Evolutionary conservation across 1,284 basidiomycete genomes (phyloP).

Genomic region (Rhodotorula sp.): DNA sequence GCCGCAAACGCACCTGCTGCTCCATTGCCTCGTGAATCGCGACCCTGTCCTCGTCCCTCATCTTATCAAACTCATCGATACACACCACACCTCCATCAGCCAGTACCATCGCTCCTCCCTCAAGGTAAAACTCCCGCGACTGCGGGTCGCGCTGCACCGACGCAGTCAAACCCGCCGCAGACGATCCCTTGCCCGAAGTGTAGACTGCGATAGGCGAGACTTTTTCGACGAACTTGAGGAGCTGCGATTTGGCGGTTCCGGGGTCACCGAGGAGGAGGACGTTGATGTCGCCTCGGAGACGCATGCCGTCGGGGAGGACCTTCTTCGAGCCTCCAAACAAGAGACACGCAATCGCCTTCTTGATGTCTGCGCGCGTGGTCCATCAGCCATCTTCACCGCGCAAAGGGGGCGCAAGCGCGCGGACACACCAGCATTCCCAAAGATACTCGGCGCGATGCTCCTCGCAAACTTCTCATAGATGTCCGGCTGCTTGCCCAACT

Average conservation of each 20-base stretch:
- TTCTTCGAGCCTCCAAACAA: slow-evolving; percentile 99
- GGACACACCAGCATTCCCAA: slow-evolving; percentile 77
- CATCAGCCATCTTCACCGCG: not conserved
- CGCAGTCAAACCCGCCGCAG: slow-evolving; percentile 95
- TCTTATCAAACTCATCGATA: slow-evolving; percentile 99
- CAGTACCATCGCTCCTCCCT: slow-evolving; percentile 99
- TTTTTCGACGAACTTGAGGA: slow-evolving; percentile 98
- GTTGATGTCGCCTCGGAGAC: slow-evolving; percentile 96
- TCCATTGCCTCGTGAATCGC: slow-evolving; percentile 99
- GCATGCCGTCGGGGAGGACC: slow-evolving; percentile 94
- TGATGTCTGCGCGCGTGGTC: slow-evolving; percentile 70
- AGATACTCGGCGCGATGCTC: slow-evolving; percentile 97
- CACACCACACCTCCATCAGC: slow-evolving; percentile 98
- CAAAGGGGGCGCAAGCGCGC: not conserved
- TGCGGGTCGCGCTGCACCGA: slow-evolving; percentile 92
- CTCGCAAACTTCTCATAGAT: slow-evolving; percentile 93
- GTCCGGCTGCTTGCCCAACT: slow-evolving; percentile 81
- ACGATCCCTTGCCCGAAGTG: slow-evolving; percentile 96
- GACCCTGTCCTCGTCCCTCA: slow-evolving; percentile 98
- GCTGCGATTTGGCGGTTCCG: slow-evolving; percentile 95
- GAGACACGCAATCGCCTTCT: slow-evolving; percentile 93
- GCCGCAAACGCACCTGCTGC: slow-evolving; percentile 56
- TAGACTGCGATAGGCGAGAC: slow-evolving; percentile 97
- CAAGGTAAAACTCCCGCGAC: slow-evolving; percentile 95
- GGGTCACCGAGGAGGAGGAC: slow-evolving; percentile 94